phyloP scores from a whole-genome alignment of 1,284 basidiomycete genomes.

The Sphaerobolus stellatus region DNA sequence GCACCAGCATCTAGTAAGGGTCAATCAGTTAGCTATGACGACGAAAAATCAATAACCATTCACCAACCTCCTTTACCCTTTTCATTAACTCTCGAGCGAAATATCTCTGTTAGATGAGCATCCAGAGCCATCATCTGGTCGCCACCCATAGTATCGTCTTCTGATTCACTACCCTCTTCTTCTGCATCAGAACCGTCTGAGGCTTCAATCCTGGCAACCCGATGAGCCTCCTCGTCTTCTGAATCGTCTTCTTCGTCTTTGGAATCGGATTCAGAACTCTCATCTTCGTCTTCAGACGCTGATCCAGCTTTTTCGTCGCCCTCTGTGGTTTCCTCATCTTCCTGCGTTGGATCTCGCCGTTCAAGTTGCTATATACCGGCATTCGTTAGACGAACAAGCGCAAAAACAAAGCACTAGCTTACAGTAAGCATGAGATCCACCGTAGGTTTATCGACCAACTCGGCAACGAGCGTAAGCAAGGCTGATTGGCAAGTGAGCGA shows the following conservation, averaged over 20 bases:
- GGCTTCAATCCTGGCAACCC: constrained; percentile 68
- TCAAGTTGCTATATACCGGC: constrained; percentile 76
- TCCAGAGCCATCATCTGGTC: constrained; percentile 98
- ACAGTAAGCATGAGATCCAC: constrained; percentile 84
- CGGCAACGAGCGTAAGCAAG: constrained; percentile 73
- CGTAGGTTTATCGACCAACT: constrained; percentile 69
- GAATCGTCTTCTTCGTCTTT: constrained; percentile 44
- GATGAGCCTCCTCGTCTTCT: constrained; percentile 67
- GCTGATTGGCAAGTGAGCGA: constrained; percentile 78
- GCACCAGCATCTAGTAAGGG: constrained; percentile 51
- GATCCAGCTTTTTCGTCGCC: constrained; percentile 24
- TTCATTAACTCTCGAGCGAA: constrained; percentile 67
- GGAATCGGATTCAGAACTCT: constrained; percentile 35
- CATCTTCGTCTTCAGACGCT: constrained; percentile 35
- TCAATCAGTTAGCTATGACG: constrained; percentile 2
- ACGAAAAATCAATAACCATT: constrained; percentile 1
- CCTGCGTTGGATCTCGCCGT: constrained; percentile 54
- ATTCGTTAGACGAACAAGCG: constrained; percentile 8
- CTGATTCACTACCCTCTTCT: constrained; percentile 38
- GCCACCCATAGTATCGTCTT: constrained; percentile 85
- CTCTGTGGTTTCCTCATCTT: constrained; percentile 19
- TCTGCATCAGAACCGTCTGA: constrained; percentile 44
- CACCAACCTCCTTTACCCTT: constrained; percentile 34
- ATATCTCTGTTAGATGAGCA: constrained; percentile 88
- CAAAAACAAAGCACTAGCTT: constrained; percentile 33